These are phyloP conservation scores for Xylariaceae sp. DNA, from an alignment of 2,329 filamentous ascomycete genomes.

Conservation along the genomic window DNA sequence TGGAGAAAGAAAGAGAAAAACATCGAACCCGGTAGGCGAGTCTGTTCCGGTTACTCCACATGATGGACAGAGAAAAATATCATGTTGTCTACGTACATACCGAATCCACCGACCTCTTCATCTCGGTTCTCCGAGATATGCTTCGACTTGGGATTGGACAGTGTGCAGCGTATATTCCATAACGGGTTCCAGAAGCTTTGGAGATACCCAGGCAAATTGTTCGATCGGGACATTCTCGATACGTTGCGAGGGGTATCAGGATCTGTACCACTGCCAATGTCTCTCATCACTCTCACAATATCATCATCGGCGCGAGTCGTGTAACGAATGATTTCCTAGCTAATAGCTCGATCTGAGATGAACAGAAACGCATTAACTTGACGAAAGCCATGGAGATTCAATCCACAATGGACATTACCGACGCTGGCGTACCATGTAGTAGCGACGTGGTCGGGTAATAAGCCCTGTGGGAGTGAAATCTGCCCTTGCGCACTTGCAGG, in stretches of 20 bases:
- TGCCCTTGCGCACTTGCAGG: background rate
- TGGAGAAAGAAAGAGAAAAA: background rate
- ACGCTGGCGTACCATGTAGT: background rate
- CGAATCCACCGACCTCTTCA: background rate
- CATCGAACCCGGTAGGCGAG: background rate
- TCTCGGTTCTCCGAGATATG: background rate
- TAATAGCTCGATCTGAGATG: constrained; percentile 5
- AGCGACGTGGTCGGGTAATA: background rate
- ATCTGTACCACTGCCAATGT: no score
- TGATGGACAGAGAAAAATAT: background rate
- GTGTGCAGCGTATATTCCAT: background rate
- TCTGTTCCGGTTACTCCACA: background rate
- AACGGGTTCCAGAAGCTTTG: background rate
- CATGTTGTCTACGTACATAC: background rate
- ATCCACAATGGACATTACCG: background rate
- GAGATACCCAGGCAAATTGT: background rate
- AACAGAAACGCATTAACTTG: constrained; percentile 13
- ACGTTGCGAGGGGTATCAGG: no score
- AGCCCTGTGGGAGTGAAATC: background rate
- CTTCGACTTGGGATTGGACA: background rate
- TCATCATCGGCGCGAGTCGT: background rate
- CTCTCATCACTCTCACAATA: background rate
- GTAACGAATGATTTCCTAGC: constrained; percentile 11
- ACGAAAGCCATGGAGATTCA: background rate
- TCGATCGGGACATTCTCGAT: background rate